phyloP scores from a whole-genome alignment of 257 asterid species.

The Nicotiana tabacum region DNA sequence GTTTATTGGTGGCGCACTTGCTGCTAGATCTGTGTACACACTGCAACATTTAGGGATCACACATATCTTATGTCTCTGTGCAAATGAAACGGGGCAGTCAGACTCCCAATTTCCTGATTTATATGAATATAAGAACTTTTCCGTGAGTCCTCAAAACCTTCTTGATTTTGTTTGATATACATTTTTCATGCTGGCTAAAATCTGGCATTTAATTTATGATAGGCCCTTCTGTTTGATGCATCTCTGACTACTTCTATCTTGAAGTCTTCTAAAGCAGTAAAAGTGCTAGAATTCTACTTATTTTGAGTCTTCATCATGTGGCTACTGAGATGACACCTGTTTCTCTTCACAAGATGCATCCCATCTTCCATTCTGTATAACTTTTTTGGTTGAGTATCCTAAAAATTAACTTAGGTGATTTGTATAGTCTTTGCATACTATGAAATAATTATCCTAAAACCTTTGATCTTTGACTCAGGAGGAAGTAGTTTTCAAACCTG shows the following conservation, averaged over 20 bases:
- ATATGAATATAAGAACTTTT: slow-evolving; percentile 74
- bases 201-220: background rate
- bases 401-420: background rate
- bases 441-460: background rate
- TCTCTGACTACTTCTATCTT: background rate
- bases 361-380: background rate
- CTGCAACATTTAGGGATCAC: slow-evolving; percentile 84
- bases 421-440: background rate
- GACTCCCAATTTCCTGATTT: slow-evolving; percentile 88
- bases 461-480: background rate
- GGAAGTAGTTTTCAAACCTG: background rate
- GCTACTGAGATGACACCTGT: background rate
- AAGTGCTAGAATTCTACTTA: background rate
- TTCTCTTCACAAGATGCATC: background rate
- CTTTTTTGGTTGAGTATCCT: background rate
- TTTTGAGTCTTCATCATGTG: background rate
- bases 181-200: slow-evolving; percentile 12
- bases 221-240: background rate
- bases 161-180: background rate
- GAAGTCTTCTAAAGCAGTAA: background rate
- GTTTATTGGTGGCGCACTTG: slow-evolving; percentile 94
- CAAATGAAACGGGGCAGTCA: slow-evolving; percentile 77
- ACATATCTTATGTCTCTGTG: slow-evolving; percentile 55
- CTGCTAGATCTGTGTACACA: slow-evolving; percentile 89
- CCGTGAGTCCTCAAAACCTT: slow-evolving; percentile 50